Percentiles rank a stretch among this genome's conserved stretches.
phyloP scores from a whole-genome alignment of 345 rosid genomes.

The Euphorbia lathyris region DNA sequence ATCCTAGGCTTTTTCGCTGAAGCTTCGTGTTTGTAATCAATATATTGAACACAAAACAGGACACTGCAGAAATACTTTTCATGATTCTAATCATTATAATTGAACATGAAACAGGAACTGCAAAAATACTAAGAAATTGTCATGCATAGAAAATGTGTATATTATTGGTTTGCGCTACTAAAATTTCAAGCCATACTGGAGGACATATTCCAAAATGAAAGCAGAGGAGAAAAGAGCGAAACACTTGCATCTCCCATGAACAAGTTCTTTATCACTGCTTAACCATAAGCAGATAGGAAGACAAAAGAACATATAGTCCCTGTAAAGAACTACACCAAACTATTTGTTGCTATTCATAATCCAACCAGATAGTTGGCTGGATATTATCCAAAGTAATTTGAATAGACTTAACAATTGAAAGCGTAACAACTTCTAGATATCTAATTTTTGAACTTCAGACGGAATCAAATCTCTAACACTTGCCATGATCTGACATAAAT shows the following conservation, averaged over 20 bases:
- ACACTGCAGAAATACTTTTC: neutral
- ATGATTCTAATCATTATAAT: neutral
- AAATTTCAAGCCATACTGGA: neutral
- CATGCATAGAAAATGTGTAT: neutral
- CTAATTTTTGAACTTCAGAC: neutral
- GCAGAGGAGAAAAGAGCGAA: no score
- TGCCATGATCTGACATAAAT: neutral
- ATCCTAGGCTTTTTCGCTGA: neutral
- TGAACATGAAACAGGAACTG: neutral
- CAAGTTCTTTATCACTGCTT: neutral
- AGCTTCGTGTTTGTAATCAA: neutral
- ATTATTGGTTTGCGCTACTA: neutral
- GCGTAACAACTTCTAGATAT: neutral
- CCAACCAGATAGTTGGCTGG: neutral
- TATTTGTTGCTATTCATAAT: no score
- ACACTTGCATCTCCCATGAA: neutral
- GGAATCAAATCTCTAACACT: neutral
- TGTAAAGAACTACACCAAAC: no score
- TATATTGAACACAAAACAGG: neutral
- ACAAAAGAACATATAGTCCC: no score
- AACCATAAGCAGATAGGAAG: neutral
- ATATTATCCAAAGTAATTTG: neutral
- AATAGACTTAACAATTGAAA: neutral
- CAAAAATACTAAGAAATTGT: neutral
- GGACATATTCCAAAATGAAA: neutral